phyloP scores from a whole-genome alignment of 495 filamentous ascomycete species.

The Penicillium cinerascens region DNA sequence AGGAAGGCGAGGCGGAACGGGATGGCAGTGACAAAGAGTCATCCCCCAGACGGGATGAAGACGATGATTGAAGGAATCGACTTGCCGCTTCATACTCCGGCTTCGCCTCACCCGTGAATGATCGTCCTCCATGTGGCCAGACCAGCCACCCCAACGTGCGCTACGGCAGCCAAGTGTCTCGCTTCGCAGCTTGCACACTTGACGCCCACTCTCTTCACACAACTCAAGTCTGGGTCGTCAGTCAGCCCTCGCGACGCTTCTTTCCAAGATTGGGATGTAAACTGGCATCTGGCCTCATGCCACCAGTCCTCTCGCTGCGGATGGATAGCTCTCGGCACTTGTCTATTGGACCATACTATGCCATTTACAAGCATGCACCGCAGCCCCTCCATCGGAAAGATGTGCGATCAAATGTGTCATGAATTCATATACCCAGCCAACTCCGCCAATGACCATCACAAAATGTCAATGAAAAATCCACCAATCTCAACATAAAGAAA shows the following conservation, averaged over 20 bases:
- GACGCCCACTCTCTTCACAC: neutral
- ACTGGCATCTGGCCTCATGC: neutral
- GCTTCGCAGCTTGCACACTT: neutral
- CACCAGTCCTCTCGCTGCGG: neutral
- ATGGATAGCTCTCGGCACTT: neutral
- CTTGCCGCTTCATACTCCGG: neutral
- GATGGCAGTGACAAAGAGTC: conserved; percentile 20
- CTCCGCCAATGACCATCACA: neutral
- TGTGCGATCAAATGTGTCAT: neutral
- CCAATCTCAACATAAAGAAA: neutral
- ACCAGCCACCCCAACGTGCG: neutral
- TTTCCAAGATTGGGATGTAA: neutral
- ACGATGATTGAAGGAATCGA: conserved; percentile 26
- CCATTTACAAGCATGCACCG: neutral
- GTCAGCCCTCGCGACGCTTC: neutral
- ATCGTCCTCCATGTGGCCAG: neutral
- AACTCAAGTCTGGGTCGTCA: neutral
- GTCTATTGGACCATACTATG: neutral
- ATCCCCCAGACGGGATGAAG: conserved; percentile 6
- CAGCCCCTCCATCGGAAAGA: neutral
- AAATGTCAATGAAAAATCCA: neutral
- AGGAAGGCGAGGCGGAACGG: conserved; percentile 17
- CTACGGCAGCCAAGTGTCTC: neutral
- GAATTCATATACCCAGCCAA: conserved; percentile 1
- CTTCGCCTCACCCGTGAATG: neutral